Evolutionary conservation across 305 asterid genomes (phyloP).

Genomic region (Lippia alba): DNA sequence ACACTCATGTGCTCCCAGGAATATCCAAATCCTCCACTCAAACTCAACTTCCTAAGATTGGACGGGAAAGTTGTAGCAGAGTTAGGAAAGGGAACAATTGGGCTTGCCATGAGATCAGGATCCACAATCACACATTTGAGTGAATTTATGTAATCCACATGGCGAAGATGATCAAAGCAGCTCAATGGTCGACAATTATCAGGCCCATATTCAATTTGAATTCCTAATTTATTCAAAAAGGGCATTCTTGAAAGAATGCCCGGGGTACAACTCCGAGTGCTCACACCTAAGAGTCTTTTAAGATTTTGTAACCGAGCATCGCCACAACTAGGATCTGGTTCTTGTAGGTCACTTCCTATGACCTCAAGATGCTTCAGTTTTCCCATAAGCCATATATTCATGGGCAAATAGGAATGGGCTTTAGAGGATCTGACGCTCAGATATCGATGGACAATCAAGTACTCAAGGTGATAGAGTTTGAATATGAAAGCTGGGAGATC

Average conservation of each 20-base stretch:
- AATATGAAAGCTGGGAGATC: neutral
- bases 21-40: conserved; percentile 9
- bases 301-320: neutral
- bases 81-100: neutral
- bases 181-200: neutral
- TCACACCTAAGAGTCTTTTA: neutral
- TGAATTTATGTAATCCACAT: neutral
- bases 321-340: neutral
- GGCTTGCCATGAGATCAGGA: neutral
- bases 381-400: neutral
- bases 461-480: neutral
- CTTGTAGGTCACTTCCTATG: conserved; percentile 1
- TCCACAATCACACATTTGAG: neutral
- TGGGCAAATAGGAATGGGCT: neutral
- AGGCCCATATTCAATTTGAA: neutral
- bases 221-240: neutral
- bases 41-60: conserved; percentile 7
- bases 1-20: conserved; percentile 18
- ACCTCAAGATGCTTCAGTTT: neutral
- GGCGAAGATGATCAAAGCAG: neutral
- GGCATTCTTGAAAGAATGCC: neutral
- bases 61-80: neutral
- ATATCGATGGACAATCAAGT: neutral
- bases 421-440: neutral
- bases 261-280: neutral